Evolutionary conservation across 148 eudicot species (phyloP).

Genomic region (Hydrangea macrophylla): DNA sequence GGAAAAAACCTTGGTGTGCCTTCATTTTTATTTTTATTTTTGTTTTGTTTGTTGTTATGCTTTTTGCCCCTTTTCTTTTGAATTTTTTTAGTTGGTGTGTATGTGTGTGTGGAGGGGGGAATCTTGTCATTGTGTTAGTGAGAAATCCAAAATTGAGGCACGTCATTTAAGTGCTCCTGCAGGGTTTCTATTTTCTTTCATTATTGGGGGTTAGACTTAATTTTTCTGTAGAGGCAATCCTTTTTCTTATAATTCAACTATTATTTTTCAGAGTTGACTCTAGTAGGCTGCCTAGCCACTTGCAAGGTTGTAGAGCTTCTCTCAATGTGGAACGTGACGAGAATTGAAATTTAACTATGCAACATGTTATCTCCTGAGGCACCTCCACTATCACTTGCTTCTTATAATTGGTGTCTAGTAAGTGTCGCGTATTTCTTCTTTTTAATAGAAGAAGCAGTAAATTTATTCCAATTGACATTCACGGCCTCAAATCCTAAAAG

Average conservation of each 20-base stretch:
- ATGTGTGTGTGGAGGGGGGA: no score
- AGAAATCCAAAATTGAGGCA: not conserved
- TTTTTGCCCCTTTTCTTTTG: no score
- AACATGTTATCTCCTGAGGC: slow-evolving; percentile 94
- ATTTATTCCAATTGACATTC: not conserved
- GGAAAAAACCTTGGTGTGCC: not conserved
- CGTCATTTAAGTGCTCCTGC: not conserved
- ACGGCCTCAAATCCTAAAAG: not conserved
- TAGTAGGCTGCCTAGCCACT: slow-evolving; percentile 51
- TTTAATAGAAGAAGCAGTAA: slow-evolving; percentile 1
- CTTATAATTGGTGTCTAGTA: slow-evolving; percentile 95
- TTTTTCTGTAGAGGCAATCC: not conserved
- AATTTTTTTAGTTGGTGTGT: no score
- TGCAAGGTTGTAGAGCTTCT: slow-evolving; percentile 80
- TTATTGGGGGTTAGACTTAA: not conserved
- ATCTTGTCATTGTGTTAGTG: not conserved
- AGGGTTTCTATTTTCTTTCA: not conserved
- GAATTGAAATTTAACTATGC: slow-evolving; percentile 87
- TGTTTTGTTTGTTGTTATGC: no score
- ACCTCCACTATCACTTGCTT: slow-evolving; percentile 74
- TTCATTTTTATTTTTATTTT: not conserved
- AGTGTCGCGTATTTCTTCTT: slow-evolving; percentile 29
- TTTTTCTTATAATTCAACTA: not conserved
- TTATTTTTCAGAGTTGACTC: slow-evolving; percentile 47
- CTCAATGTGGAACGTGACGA: slow-evolving; percentile 96